Base-by-base conservation (phyloP, 371 early-diverging fungal genomes). In the Blastocladiella emersonii region DNA sequence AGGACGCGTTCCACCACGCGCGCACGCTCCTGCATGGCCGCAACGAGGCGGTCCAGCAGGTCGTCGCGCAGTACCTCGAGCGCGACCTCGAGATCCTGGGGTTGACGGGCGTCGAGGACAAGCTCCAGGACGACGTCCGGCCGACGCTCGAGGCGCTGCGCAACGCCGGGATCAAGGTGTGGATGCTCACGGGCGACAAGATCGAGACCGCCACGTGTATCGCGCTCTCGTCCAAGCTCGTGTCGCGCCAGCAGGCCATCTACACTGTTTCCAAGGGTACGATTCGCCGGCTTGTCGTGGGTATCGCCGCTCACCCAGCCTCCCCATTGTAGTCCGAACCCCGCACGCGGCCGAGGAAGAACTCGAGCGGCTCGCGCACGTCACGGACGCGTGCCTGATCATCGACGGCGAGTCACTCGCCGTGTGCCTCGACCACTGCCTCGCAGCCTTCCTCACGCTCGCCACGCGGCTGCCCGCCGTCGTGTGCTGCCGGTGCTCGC, bases 141-240 rank as follows among this genome's bases (percentile, higher is more conserved):
- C 77, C 81, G 23, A 97, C 98, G 4, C 71, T 99, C 25, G 98
- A 98, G 74, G 76, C 84, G 27, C 76, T 99, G 66, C 82, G 95
- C 62, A 92, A 97, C 73, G 99, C 99, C 25, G 98, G 96, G 15
- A 70, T 99, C 61, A 91, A 88, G 71, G 88, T 98, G 27, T 99
- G 99, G 99, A 98, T 99, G 98, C 78, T 99, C 61, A 99, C 99
- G 0, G 98, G 99, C 34, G 99, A 99, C 74, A 99, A 99, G 70
- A 91, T 96, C 65, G 99, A 99, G 77, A 99, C 99, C 3, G 99
- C 99, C n/a, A 94, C 88, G 1, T 93, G 92, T 71, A 93, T 99
- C 67, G 97, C 97, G 3, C 83, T 93, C 17, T 92, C 93, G 0
- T 90, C 95, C 25, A 89, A 90, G 63, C 81, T 99, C 13, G 90